Percentiles rank a stretch among this genome's conserved stretches.
Evolutionary conservation across 139 green algal genomes (phyloP).

Genomic region (Chlamydomonas incerta): DNA sequence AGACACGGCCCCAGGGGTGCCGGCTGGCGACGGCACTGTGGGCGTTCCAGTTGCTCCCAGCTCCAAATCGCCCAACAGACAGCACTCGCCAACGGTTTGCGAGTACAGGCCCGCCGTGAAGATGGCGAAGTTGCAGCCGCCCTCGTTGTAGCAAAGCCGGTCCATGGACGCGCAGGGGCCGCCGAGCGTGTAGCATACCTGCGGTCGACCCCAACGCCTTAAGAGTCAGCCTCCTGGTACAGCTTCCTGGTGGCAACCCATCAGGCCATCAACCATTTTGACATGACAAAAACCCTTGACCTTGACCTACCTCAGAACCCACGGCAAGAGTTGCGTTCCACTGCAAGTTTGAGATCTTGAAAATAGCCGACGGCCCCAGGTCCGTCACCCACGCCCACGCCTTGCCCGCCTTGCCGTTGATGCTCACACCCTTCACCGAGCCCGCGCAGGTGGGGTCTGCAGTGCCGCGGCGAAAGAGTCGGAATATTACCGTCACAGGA

Average conservation of each 20-base stretch:
- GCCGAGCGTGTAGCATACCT: not conserved
- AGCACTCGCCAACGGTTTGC: not conserved
- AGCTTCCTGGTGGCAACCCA: too few relatives aligned
- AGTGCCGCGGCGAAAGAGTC: too few relatives aligned
- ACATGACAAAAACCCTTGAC: too few relatives aligned
- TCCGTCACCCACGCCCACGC: constrained; percentile 2
- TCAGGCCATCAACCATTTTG: too few relatives aligned
- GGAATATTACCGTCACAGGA: too few relatives aligned
- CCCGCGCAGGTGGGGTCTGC: not conserved
- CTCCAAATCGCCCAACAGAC: not conserved
- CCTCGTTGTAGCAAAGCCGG: constrained; percentile 1
- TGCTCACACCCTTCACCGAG: not conserved
- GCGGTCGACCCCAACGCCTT: too few relatives aligned
- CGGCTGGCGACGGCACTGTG: too few relatives aligned
- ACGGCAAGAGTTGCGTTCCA: not conserved
- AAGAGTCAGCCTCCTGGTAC: too few relatives aligned
- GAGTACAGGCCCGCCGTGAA: not conserved
- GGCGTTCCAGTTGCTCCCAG: not conserved
- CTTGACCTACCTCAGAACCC: constrained; percentile 15
- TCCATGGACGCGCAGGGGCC: not conserved
- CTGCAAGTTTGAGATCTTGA: constrained; percentile 12
- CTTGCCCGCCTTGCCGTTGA: constrained; percentile 28
- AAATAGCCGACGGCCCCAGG: not conserved
- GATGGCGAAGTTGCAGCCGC: not conserved
- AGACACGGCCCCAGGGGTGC: too few relatives aligned